Evolutionary conservation across 192 early-diverging fungal species (phyloP).

Genomic region (Gonapodya prolifera): DNA sequence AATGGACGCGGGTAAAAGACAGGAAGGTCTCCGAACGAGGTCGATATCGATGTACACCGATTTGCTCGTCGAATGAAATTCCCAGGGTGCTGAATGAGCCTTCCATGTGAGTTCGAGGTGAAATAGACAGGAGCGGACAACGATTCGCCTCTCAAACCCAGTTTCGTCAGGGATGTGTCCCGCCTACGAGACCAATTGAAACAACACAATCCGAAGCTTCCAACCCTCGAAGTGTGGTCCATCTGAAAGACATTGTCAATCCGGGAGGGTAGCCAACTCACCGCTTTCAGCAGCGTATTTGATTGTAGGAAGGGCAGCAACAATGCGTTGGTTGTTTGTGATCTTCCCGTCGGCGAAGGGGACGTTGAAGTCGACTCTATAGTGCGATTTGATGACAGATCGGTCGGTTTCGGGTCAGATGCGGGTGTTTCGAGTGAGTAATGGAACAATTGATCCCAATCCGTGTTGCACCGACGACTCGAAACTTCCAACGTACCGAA

Average conservation of each 20-base stretch:
- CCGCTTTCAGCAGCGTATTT: slow-evolving; percentile 77
- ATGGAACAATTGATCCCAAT: too few relatives aligned
- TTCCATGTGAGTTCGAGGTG: neutral
- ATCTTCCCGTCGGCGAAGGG: slow-evolving; percentile 85
- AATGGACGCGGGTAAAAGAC: neutral
- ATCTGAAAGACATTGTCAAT: too few relatives aligned
- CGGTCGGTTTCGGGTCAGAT: neutral
- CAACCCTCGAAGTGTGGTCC: too few relatives aligned
- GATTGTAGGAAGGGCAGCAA: slow-evolving; percentile 87
- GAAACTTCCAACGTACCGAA: slow-evolving; percentile 41
- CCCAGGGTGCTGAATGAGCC: neutral
- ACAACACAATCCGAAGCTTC: too few relatives aligned
- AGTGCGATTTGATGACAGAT: neutral
- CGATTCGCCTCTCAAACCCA: too few relatives aligned
- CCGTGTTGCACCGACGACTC: too few relatives aligned
- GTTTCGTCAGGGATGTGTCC: too few relatives aligned
- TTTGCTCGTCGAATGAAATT: slow-evolving; percentile 8
- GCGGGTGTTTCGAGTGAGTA: neutral
- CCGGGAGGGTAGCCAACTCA: slow-evolving; percentile 14
- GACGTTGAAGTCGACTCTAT: slow-evolving; percentile 98
- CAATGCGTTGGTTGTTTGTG: slow-evolving; percentile 94
- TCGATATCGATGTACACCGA: too few relatives aligned
- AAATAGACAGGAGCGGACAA: too few relatives aligned
- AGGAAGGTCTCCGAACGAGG: too few relatives aligned
- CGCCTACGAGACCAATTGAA: too few relatives aligned